Evolutionary conservation across 345 rosid genomes (phyloP).

Genomic region (Nephelium lappaceum): DNA sequence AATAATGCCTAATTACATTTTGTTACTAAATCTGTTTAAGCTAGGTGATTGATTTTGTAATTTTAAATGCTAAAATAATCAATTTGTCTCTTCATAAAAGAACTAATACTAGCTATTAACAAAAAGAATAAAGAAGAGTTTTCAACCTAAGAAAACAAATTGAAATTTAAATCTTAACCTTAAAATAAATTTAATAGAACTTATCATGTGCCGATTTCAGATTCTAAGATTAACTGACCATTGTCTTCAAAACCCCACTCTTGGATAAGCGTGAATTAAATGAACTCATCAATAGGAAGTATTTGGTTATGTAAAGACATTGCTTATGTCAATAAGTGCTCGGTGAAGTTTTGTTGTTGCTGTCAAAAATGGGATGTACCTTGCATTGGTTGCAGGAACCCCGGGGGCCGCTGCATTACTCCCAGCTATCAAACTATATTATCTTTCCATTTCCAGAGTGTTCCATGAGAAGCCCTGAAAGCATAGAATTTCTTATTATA

Average conservation of each 20-base stretch:
- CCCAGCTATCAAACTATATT: constrained; percentile 36
- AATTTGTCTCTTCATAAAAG: no score
- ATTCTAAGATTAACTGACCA: background rate
- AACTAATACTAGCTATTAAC: no score
- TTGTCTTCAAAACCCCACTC: background rate
- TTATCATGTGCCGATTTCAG: background rate
- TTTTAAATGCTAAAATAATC: background rate
- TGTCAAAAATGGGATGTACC: constrained; percentile 26
- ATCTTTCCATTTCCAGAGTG: constrained; percentile 39
- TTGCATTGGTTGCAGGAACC: constrained; percentile 44
- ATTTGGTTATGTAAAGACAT: background rate
- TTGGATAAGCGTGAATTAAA: background rate
- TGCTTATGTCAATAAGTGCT: no score
- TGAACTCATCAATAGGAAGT: background rate
- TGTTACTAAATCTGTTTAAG: background rate
- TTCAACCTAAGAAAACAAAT: background rate
- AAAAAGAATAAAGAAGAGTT: no score
- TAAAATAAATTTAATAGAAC: background rate
- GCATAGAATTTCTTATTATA: constrained; percentile 7
- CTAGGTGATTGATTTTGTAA: background rate
- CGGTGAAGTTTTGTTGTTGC: background rate
- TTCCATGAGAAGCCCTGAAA: constrained; percentile 48
- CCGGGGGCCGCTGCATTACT: constrained; percentile 54
- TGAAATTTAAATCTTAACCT: background rate
- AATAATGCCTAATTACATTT: no score